A percentile compares a stretch with the other conserved stretches of the same genome.
Conservation (phyloP, 2,329 filamentous ascomycete genomes). For the Xylaria sp. region DNA sequence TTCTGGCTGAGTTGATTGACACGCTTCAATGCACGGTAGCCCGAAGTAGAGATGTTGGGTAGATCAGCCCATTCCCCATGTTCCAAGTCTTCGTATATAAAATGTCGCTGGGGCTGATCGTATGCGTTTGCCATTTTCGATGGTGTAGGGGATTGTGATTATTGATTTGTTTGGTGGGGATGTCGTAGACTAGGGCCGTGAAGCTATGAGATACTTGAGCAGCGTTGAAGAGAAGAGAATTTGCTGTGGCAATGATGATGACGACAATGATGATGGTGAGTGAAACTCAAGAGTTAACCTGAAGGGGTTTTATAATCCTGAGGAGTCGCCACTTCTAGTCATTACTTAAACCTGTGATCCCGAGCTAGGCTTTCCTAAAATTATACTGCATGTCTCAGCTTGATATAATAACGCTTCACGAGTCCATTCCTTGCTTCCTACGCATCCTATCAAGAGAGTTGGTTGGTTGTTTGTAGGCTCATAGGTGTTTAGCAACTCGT, state of each 20-base stretch:
- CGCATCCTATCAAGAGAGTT: not conserved
- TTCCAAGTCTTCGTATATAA: too few relatives aligned
- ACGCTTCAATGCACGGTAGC: too few relatives aligned
- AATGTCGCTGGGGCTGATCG: too few relatives aligned
- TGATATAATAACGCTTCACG: too few relatives aligned
- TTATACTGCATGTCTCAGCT: not conserved
- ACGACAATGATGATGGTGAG: not conserved
- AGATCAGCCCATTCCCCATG: too few relatives aligned
- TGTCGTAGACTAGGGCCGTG: too few relatives aligned
- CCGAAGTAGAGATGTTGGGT: too few relatives aligned
- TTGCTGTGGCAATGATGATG: not conserved
- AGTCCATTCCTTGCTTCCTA: not conserved
- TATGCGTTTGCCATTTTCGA: too few relatives aligned
- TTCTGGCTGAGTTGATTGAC: too few relatives aligned
- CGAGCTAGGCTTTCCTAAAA: not conserved
- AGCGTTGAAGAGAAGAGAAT: too few relatives aligned
- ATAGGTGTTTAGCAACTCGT: not conserved
- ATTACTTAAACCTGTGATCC: not conserved
- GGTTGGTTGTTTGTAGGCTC: not conserved
- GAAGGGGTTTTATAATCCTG: conserved; percentile 13
- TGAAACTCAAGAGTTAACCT: not conserved
- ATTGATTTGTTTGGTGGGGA: too few relatives aligned
- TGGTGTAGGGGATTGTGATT: too few relatives aligned
- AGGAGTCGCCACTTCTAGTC: not conserved
- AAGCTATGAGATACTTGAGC: not conserved